These are phyloP conservation scores for Globisporangium emineosum DNA, from an alignment of 352 stramenopile species.

Conservation along the genomic window DNA sequence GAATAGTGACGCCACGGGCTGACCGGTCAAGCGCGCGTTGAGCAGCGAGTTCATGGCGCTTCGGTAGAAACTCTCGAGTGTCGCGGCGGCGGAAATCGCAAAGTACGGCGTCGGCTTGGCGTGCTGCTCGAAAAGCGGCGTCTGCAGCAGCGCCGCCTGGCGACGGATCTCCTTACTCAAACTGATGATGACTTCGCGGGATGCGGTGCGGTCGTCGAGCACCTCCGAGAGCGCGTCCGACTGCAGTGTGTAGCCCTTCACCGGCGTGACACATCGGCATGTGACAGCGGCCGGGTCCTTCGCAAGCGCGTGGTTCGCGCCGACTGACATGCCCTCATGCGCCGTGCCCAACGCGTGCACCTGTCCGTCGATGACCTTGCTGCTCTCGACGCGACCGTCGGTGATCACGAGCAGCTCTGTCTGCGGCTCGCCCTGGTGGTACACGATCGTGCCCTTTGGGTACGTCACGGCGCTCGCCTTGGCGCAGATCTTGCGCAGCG, in stretches of 20 bases:
- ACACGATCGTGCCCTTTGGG: slow-evolving; percentile 73
- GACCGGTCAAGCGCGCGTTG: slow-evolving; percentile 83
- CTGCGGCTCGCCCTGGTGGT: slow-evolving; percentile 78
- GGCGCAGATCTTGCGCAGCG: slow-evolving; percentile 77
- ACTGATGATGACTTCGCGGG: slow-evolving; percentile 82
- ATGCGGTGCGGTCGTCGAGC: slow-evolving; percentile 69
- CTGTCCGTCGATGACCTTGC: slow-evolving; percentile 82
- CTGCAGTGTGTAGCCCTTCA: slow-evolving; percentile 73
- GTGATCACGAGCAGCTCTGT: slow-evolving; percentile 78
- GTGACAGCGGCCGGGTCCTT: slow-evolving; percentile 76
- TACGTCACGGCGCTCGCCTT: slow-evolving; percentile 56
- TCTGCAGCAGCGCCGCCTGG: slow-evolving; percentile 82
- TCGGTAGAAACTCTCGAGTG: slow-evolving; percentile 92
- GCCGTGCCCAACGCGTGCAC: slow-evolving; percentile 65
- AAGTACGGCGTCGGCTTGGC: slow-evolving; percentile 89
- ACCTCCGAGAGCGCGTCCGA: slow-evolving; percentile 67
- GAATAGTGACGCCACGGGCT: slow-evolving; percentile 82
- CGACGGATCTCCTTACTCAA: slow-evolving; percentile 88
- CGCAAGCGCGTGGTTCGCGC: slow-evolving; percentile 78
- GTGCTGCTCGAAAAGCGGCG: slow-evolving; percentile 89
- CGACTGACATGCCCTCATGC: slow-evolving; percentile 51
- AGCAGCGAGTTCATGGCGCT: slow-evolving; percentile 91
- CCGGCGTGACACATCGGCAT: slow-evolving; percentile 76
- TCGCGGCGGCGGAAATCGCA: slow-evolving; percentile 88
- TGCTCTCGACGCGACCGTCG: slow-evolving; percentile 61